Evolutionary conservation across 352 stramenopile species (phyloP).

Genomic region (Plasmopara viticola): DNA sequence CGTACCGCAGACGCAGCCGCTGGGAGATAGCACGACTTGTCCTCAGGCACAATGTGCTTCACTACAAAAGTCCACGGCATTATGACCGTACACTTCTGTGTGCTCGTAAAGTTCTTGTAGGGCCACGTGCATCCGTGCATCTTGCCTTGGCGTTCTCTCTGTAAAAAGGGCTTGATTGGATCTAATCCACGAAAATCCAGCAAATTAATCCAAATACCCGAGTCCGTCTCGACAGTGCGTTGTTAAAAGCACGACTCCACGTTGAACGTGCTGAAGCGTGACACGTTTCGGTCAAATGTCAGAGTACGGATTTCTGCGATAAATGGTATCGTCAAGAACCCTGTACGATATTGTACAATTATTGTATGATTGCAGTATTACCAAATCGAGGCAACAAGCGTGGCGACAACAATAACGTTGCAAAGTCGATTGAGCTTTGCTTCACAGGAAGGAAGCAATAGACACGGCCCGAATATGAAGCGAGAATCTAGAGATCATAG

Average conservation of each 20-base stretch:
- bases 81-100: slow-evolving; percentile 57
- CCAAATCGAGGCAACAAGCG: slow-evolving; percentile 45
- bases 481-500: slow-evolving; percentile 25
- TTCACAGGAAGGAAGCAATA: slow-evolving; percentile 59
- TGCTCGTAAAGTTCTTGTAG: slow-evolving; percentile 40
- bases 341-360: no score
- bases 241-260: slow-evolving; percentile 37
- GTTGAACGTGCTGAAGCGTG: slow-evolving; percentile 63
- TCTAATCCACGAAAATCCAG: slow-evolving; percentile 58
- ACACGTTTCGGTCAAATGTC: slow-evolving; percentile 58
- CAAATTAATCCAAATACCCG: slow-evolving; percentile 63
- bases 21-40: slow-evolving; percentile 67
- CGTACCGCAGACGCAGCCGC: slow-evolving; percentile 25
- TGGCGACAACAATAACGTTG: slow-evolving; percentile 33
- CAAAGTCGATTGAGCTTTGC: slow-evolving; percentile 35
- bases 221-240: slow-evolving; percentile 41
- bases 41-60: slow-evolving; percentile 56
- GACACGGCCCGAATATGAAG: slow-evolving; percentile 54
- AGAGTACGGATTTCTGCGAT: slow-evolving; percentile 67
- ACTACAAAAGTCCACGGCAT: slow-evolving; percentile 61
- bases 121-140: slow-evolving; percentile 25
- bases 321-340: not conserved
- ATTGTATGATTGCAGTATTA: no score
- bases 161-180: slow-evolving; percentile 42
- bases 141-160: slow-evolving; percentile 40